phyloP scores from a whole-genome alignment of 768 basidiomycete species.

The Boletus subcaerulescens region DNA sequence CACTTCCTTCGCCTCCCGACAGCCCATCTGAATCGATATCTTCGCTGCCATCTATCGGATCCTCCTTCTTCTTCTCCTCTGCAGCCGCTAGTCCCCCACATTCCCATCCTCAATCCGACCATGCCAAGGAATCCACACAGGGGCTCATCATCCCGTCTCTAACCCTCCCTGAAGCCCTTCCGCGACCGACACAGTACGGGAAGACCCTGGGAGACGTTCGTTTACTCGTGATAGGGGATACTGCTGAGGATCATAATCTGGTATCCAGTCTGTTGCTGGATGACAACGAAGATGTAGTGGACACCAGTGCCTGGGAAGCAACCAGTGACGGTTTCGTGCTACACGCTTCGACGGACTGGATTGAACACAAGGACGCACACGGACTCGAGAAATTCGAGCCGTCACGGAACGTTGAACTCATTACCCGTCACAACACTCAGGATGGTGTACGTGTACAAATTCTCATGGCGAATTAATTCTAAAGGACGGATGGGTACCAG shows the following conservation, averaged over 20 bases:
- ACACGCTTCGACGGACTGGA: conserved; percentile 68
- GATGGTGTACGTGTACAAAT: conserved; percentile 42
- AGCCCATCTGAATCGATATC: conserved; percentile 65
- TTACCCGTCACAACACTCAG: conserved; percentile 43
- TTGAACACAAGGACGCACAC: conserved; percentile 61
- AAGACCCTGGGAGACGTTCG: conserved; percentile 63
- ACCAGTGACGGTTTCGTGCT: conserved; percentile 42
- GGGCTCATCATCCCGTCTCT: conserved; percentile 71
- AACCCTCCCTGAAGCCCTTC: conserved; percentile 57
- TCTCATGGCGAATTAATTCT: conserved; percentile 4
- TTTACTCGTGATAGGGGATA: conserved; percentile 53
- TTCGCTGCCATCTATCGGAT: conserved; percentile 68
- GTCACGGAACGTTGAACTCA: conserved; percentile 60
- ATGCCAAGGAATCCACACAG: conserved; percentile 39
- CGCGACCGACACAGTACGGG: conserved; percentile 62
- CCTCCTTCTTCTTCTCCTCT: conserved; percentile 78
- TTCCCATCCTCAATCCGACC: conserved; percentile 42
- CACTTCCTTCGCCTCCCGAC: conserved; percentile 55
- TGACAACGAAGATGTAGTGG: conserved; percentile 68
- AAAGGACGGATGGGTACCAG: conserved; percentile 14
- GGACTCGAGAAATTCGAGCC: conserved; percentile 67
- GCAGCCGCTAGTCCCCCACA: conserved; percentile 65
- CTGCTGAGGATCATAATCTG: conserved; percentile 31
- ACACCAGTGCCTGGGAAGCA: conserved; percentile 57
- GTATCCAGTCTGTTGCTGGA: conserved; percentile 50